Conservation (phyloP, 306 rosid genomes). For the Coriaria nepalensis region DNA sequence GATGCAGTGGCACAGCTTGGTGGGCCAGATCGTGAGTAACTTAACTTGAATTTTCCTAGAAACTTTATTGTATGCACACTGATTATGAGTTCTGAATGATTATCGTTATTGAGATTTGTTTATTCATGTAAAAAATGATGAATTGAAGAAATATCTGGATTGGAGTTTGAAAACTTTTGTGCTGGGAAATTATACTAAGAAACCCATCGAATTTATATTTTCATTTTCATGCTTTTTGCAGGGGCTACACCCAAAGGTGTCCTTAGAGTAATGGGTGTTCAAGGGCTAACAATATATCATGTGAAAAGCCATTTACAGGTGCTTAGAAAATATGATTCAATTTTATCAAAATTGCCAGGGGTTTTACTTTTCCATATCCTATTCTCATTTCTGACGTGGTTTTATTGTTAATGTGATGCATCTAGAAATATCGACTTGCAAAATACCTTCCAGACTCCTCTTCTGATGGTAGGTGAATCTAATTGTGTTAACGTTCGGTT, state of each 20-base stretch:
- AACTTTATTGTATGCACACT: no score
- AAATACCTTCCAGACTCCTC: constrained; percentile 80
- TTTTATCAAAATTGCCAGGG: background rate
- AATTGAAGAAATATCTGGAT: no score
- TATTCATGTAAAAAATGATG: no score
- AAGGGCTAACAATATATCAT: constrained; percentile 90
- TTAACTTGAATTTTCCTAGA: constrained; percentile 6
- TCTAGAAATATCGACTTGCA: constrained; percentile 95
- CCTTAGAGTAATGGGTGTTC: constrained; percentile 96
- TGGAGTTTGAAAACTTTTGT: background rate
- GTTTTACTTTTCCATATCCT: constrained; percentile 1
- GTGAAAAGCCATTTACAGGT: constrained; percentile 99
- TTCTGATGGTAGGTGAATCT: constrained; percentile 64
- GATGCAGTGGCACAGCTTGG: constrained; percentile 98
- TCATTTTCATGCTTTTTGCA: constrained; percentile 17
- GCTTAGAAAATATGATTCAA: background rate
- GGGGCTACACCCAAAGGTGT: constrained; percentile 99
- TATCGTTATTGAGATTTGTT: no score
- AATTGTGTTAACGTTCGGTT: background rate
- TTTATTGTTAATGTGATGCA: constrained; percentile 20
- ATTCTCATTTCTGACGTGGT: constrained; percentile 4
- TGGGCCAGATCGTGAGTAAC: constrained; percentile 95
- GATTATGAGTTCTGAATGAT: no score
- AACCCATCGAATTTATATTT: background rate
- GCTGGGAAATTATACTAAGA: background rate